Base-by-base conservation (phyloP, 139 green algal species). In the Chlorella vulgaris region DNA sequence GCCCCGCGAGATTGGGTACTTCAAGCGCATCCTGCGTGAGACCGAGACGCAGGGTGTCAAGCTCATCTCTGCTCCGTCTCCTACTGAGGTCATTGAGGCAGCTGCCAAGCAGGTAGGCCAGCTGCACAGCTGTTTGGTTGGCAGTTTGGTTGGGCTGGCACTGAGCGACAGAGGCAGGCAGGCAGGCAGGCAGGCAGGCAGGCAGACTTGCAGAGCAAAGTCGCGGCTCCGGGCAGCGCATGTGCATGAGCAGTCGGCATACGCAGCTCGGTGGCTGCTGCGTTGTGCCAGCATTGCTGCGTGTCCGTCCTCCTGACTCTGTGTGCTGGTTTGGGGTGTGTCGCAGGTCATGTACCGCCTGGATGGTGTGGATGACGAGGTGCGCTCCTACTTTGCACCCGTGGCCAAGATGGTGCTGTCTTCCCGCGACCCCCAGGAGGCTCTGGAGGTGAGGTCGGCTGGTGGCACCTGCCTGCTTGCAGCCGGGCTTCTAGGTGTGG, bases 371-470 rank as follows among this genome's bases (percentile, higher is more conserved):
- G 86, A 97, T 61, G 60, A 77, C 24, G 83, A 88, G 22, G 88
- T 98, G 18, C 86, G 91, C n/a, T 81, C 91, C 1, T 96, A 96
- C 83, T 99, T 99, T 69, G 61, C 88, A 80, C 89, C 90, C 26
- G 91, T 95, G 28, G 95, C 96, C 4, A 81, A 92, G 78, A 70
- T 86, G 43, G 82, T 99, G 55, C 81, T 98, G 40, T 70, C 78
- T 2, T 86, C 84, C 7, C 82, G 84, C 19, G 86, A 95, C 75
- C 90, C 90, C 19, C 66, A 86, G 53, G 69, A 87, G 15, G 82
- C 84, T 8, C 28, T 87, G 21, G 77, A 82, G 71, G 77, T 86
- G 81, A 35, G 69, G 29, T 38, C 51, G n/a, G n/a, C 18, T 31
- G 62, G 61, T 78, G 10, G 39, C 66, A 7, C 78, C 47, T 24